Evolutionary conservation across 2,329 filamentous ascomycete genomes (phyloP).

Genomic region (Saccharata proteae): DNA sequence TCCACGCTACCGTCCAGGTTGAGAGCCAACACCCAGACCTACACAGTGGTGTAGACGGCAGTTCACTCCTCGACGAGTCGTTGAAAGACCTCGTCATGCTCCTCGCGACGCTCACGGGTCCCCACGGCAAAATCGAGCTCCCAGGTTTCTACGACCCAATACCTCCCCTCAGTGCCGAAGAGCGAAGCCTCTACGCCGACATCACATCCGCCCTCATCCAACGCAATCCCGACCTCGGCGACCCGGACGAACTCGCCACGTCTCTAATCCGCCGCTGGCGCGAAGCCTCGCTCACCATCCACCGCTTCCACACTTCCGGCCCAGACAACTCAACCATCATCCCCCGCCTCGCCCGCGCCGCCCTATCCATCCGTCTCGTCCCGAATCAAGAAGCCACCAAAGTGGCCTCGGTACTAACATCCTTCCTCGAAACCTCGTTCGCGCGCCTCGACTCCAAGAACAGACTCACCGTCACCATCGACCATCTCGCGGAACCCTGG

Average conservation of each 20-base stretch:
- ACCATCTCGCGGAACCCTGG: slow-evolving; percentile 93
- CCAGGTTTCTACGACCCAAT: slow-evolving; percentile 84
- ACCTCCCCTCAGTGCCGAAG: slow-evolving; percentile 58
- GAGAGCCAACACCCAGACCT: slow-evolving; percentile 78
- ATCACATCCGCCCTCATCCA: slow-evolving; percentile 67
- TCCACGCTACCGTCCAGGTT: slow-evolving; percentile 83
- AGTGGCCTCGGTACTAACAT: slow-evolving; percentile 56
- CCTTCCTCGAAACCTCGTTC: slow-evolving; percentile 62
- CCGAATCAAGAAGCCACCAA: slow-evolving; percentile 79
- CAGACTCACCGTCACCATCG: slow-evolving; percentile 66
- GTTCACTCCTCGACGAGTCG: slow-evolving; percentile 77
- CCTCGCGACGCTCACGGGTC: slow-evolving; percentile 69
- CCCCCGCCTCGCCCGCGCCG: slow-evolving; percentile 75
- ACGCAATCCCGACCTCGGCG: slow-evolving; percentile 52
- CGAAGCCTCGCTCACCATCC: slow-evolving; percentile 86
- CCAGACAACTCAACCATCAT: slow-evolving; percentile 83
- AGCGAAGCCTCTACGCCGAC: slow-evolving; percentile 70
- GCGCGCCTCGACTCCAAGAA: slow-evolving; percentile 67
- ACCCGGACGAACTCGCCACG: slow-evolving; percentile 60
- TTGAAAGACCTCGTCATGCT: slow-evolving; percentile 81
- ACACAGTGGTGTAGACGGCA: slow-evolving; percentile 95
- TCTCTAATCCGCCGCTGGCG: slow-evolving; percentile 91
- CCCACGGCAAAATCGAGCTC: slow-evolving; percentile 68
- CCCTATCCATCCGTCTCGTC: slow-evolving; percentile 81
- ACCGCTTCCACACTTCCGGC: slow-evolving; percentile 84